Conservation (phyloP, 306 rosid genomes). For the Quercus glauca region DNA sequence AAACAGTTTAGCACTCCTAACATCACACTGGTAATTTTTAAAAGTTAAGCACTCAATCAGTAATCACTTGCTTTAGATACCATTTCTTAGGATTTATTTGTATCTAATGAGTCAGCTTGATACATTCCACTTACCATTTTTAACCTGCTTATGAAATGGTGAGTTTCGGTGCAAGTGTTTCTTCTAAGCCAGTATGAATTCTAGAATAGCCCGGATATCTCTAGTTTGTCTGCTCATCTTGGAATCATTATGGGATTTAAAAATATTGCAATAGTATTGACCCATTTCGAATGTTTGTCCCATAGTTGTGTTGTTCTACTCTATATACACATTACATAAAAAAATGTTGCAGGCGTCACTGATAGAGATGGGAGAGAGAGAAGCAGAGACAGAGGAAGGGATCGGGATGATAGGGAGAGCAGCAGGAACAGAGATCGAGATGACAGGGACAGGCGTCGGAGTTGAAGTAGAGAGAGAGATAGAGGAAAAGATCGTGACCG, state of each 20-base stretch:
- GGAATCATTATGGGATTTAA: not conserved
- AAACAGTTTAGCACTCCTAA: not conserved
- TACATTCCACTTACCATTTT: not conserved
- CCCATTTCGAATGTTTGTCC: not conserved
- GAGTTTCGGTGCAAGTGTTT: not conserved
- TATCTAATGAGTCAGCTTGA: not conserved
- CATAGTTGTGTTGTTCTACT: not conserved
- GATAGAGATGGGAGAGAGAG: constrained; percentile 80
- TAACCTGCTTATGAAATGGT: not conserved
- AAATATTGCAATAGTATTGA: not conserved
- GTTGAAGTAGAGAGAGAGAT: constrained; percentile 73
- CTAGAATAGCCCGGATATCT: not conserved
- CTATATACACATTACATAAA: not conserved
- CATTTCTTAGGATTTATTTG: not conserved
- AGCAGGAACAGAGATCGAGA: constrained; percentile 64
- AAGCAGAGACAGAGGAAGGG: constrained; percentile 81
- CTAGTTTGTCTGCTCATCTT: not conserved
- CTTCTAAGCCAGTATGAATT: not conserved
- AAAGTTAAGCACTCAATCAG: not conserved
- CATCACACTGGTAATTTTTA: not conserved
- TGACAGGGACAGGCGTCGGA: constrained; percentile 59
- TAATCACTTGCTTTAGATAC: not conserved
- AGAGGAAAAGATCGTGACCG: constrained; percentile 73
- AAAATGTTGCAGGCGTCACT: constrained; percentile 55
- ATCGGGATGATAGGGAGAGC: constrained; percentile 53